Percentiles rank a stretch among this genome's conserved stretches.
Evolutionary conservation across 768 basidiomycete genomes (phyloP).

Genomic region (Lactarius hengduanensis): DNA sequence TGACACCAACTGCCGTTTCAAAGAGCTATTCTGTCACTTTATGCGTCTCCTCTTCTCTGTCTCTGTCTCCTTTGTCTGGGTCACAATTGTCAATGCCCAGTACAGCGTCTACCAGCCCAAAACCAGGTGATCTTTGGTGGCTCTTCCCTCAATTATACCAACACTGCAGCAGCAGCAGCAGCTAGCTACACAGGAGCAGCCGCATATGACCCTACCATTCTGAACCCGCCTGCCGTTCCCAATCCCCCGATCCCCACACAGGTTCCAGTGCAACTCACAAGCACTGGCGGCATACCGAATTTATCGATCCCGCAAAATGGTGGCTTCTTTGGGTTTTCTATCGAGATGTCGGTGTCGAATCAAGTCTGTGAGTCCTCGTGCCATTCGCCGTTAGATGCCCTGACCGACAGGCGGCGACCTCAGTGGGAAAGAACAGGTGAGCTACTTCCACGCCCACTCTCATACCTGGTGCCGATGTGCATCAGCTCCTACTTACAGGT

Average conservation of each 20-base stretch:
- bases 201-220: conserved; percentile 51
- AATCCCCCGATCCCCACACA: conserved; percentile 43
- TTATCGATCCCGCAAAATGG: conserved; percentile 47
- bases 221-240: conserved; percentile 52
- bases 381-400: neutral
- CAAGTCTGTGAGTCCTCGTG: conserved; percentile 53
- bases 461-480: neutral
- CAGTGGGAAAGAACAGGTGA: conserved; percentile 49
- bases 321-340: conserved; percentile 69
- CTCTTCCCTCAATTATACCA: conserved; percentile 1
- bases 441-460: neutral
- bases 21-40: neutral
- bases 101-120: conserved; percentile 22
- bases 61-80: neutral
- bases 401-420: conserved; percentile 10
- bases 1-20: neutral
- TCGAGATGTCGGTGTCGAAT: conserved; percentile 72
- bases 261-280: conserved; percentile 45
- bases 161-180: conserved; percentile 36
- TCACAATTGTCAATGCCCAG: conserved; percentile 6
- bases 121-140: conserved; percentile 29
- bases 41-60: neutral
- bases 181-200: conserved; percentile 48
- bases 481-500: conserved; percentile 51
- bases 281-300: conserved; percentile 29